phyloP scores from a whole-genome alignment of 768 basidiomycete species.

The Pleurotus giganteus region DNA sequence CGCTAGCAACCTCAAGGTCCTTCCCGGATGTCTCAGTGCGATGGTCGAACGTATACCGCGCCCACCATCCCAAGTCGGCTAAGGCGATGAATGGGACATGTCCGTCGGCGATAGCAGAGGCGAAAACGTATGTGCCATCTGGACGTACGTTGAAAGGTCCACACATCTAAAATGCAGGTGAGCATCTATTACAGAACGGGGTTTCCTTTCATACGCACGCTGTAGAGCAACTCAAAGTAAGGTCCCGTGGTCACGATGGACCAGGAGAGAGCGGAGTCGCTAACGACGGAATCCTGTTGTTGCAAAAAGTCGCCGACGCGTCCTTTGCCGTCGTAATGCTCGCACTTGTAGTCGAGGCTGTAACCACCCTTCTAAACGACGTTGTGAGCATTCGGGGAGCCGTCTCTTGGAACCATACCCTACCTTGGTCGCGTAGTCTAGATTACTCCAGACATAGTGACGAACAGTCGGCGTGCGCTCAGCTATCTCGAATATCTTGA shows the following conservation, averaged over 20 bases:
- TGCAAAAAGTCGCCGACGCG: constrained; percentile 37
- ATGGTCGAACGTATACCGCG: constrained; percentile 36
- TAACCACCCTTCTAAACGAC: constrained; percentile 23
- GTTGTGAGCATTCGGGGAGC: no score
- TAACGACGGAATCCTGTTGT: constrained; percentile 30
- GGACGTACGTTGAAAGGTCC: constrained; percentile 31
- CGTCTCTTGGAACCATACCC: no score
- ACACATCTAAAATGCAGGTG: constrained; percentile 22
- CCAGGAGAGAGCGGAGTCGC: constrained; percentile 31
- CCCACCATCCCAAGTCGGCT: constrained; percentile 38
- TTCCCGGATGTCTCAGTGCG: constrained; percentile 31
- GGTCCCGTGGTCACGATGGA: constrained; percentile 35
- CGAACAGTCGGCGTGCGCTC: constrained; percentile 28
- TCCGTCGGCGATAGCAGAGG: constrained; percentile 31
- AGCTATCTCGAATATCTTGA: constrained; percentile 40
- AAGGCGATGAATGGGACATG: constrained; percentile 38
- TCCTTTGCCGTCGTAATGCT: constrained; percentile 41
- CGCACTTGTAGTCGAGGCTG: constrained; percentile 30
- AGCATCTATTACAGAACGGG: not conserved
- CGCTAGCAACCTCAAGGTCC: constrained; percentile 35
- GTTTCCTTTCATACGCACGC: constrained; percentile 21
- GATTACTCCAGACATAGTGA: constrained; percentile 41
- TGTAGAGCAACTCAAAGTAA: constrained; percentile 41
- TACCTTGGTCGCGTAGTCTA: constrained; percentile 41
- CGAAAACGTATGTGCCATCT: constrained; percentile 40